Evolutionary conservation across 208 protist species (phyloP).

Genomic region (Trypanosoma congolense): DNA sequence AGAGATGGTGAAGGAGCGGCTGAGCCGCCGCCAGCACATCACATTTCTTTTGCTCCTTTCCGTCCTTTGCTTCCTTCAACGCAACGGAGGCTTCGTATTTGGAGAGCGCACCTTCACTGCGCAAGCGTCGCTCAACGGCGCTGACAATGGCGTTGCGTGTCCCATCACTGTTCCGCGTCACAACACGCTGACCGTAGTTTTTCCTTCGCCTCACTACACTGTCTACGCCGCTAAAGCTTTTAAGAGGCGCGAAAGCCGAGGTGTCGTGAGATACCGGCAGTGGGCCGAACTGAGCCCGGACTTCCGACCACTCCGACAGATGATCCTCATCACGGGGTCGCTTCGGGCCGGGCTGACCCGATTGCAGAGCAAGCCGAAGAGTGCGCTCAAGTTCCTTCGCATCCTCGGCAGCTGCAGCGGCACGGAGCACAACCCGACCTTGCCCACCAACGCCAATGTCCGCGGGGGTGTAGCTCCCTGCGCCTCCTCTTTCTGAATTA

Average conservation of each 20-base stretch:
- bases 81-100: background rate
- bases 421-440: slow-evolving; percentile 50
- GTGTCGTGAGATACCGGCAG: slow-evolving; percentile 4
- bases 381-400: slow-evolving; percentile 29
- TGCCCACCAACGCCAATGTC: slow-evolving; percentile 43
- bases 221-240: slow-evolving; percentile 5
- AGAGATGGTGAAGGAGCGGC: slow-evolving; percentile 10
- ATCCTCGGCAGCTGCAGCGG: slow-evolving; percentile 37
- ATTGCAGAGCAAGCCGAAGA: slow-evolving; percentile 22
- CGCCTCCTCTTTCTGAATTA: background rate
- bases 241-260: slow-evolving; percentile 13
- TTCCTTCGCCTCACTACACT: slow-evolving; percentile 1
- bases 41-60: too few relatives aligned
- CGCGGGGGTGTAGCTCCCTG: slow-evolving; percentile 15
- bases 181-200: slow-evolving; percentile 7
- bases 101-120: background rate
- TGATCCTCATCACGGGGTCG: slow-evolving; percentile 4
- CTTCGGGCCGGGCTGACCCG: background rate
- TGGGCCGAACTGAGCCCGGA: slow-evolving; percentile 22
- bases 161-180: slow-evolving; percentile 10
- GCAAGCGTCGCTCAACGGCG: slow-evolving; percentile 13
- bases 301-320: slow-evolving; percentile 15
- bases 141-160: slow-evolving; percentile 13
- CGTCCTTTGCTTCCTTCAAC: background rate
- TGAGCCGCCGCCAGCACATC: background rate